Evolutionary conservation across 2,329 filamentous ascomycete genomes (phyloP).

Genomic region (Colletotrichum sojae): DNA sequence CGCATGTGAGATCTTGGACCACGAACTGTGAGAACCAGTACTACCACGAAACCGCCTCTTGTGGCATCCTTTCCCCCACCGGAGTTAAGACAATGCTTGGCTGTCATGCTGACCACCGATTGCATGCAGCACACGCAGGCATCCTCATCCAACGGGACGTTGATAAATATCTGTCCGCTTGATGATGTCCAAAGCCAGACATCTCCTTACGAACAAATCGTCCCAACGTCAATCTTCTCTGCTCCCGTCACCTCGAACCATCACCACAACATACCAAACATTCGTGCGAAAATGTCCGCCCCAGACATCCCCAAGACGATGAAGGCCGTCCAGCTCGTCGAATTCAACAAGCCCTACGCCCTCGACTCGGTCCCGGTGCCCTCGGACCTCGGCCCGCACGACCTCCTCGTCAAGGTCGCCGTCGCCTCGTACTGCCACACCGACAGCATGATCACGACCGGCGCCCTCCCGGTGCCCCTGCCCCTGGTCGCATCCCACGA

Average conservation of each 20-base stretch:
- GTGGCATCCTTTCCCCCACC: too few species aligned
- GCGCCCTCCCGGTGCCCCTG: constrained; percentile 62
- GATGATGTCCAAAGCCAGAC: too few species aligned
- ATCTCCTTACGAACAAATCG: too few species aligned
- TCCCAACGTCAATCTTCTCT: neutral
- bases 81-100: too few species aligned
- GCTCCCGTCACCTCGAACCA: neutral
- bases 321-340: constrained; percentile 49
- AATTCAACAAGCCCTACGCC: constrained; percentile 69
- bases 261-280: neutral
- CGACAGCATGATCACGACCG: constrained; percentile 68
- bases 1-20: too few species aligned
- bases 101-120: too few species aligned
- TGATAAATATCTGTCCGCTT: too few species aligned
- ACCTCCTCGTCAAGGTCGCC: constrained; percentile 73
- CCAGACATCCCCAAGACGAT: constrained; percentile 45
- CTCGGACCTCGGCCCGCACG: constrained; percentile 59
- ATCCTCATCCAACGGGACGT: too few species aligned
- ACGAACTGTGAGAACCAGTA: too few species aligned
- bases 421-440: constrained; percentile 75
- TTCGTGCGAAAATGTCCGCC: neutral
- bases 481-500: constrained; percentile 71
- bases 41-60: too few species aligned
- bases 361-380: constrained; percentile 65
- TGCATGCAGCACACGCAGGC: too few species aligned